These are phyloP conservation scores for Chlorella sp. DNA, from an alignment of 139 green algal species.

Conservation along the genomic window DNA sequence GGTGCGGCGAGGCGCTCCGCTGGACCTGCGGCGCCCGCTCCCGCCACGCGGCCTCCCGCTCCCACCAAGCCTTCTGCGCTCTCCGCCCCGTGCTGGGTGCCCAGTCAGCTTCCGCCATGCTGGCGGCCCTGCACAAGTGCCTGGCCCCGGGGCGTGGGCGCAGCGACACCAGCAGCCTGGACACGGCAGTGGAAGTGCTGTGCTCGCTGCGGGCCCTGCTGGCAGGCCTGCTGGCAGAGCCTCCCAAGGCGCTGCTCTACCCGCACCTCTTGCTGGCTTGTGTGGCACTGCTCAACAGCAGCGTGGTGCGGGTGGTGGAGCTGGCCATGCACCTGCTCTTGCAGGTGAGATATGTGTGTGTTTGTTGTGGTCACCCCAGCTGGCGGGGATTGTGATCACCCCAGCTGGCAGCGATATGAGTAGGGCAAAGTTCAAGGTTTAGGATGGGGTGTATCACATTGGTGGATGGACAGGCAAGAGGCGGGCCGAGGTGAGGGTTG, in stretches of 20 bases:
- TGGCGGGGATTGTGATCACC: no score
- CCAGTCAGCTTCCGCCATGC: constrained; percentile 74
- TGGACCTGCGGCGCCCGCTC: constrained; percentile 76
- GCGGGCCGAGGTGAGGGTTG: no score
- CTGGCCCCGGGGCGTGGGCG: constrained; percentile 43
- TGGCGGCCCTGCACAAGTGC: constrained; percentile 82
- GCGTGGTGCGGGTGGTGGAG: constrained; percentile 78
- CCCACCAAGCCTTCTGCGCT: constrained; percentile 84
- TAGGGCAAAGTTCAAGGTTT: no score
- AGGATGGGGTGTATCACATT: no score
- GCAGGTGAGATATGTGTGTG: constrained; percentile 45
- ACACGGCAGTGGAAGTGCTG: constrained; percentile 55
- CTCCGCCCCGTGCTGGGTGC: constrained; percentile 70
- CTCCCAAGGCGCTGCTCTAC: constrained; percentile 81
- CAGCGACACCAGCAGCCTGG: constrained; percentile 32
- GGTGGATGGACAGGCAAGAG: no score
- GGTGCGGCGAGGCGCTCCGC: constrained; percentile 80
- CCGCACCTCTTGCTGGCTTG: constrained; percentile 84
- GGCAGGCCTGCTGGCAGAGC: constrained; percentile 36
- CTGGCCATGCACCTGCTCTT: constrained; percentile 69
- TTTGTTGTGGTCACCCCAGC: neutral
- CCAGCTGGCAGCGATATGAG: no score
- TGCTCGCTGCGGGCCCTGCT: constrained; percentile 63
- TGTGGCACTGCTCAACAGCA: constrained; percentile 77
- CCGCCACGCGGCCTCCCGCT: constrained; percentile 74